Evolutionary conservation across 2,329 filamentous ascomycete genomes (phyloP).

Genomic region (Zarea fungicola): DNA sequence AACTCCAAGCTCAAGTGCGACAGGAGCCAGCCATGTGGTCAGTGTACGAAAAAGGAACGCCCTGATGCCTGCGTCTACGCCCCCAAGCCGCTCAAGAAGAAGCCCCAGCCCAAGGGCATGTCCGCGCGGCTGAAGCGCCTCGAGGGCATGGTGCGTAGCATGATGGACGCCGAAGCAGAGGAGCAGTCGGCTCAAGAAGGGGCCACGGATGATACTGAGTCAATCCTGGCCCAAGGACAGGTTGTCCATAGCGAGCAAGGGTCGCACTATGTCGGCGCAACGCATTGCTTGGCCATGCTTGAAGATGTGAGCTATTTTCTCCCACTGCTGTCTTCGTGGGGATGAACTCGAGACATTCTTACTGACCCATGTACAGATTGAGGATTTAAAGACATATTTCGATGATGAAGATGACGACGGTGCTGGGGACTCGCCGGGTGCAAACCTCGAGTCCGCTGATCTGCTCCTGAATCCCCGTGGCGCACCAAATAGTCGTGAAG

Average conservation of each 20-base stretch:
- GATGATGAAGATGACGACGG: constrained; percentile 39
- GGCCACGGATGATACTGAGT: constrained; percentile 13
- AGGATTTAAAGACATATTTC: constrained; percentile 55
- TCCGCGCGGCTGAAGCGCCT: constrained; percentile 49
- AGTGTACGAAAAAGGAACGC: constrained; percentile 47
- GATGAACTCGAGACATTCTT: not conserved
- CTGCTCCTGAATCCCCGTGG: constrained; percentile 37
- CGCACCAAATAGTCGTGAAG: constrained; percentile 35
- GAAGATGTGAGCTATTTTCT: constrained; percentile 53
- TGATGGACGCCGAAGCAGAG: constrained; percentile 40
- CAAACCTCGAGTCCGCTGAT: constrained; percentile 35
- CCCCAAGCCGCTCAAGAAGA: constrained; percentile 37
- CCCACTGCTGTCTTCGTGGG: no score
- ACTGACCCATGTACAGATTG: constrained; percentile 38
- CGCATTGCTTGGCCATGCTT: constrained; percentile 56
- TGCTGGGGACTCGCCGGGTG: constrained; percentile 27
- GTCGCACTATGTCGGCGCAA: constrained; percentile 52
- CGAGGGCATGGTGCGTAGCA: constrained; percentile 52
- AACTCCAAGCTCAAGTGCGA: constrained; percentile 54
- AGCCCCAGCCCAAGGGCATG: constrained; percentile 43
- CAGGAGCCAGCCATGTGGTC: constrained; percentile 44
- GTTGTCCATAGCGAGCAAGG: constrained; percentile 39
- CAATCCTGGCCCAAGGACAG: constrained; percentile 30
- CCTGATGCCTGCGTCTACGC: constrained; percentile 44
- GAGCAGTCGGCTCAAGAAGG: not conserved